Evolutionary conservation across 2,329 filamentous ascomycete species (phyloP).

Genomic region (Aspergillus luchuensis): DNA sequence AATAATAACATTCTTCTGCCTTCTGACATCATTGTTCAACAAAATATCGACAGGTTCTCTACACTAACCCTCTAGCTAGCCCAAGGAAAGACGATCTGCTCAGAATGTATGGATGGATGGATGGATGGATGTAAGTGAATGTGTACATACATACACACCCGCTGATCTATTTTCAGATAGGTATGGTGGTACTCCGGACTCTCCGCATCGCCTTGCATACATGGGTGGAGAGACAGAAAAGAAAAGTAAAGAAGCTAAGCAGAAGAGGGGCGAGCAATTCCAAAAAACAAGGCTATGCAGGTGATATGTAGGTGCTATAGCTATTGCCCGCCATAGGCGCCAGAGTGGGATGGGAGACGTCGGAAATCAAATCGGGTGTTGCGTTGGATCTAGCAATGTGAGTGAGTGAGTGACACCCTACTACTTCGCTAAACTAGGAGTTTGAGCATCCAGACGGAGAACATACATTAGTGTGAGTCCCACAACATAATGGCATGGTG

Average conservation of each 20-base stretch:
- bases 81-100: neutral
- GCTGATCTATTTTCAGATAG: slow-evolving; percentile 1
- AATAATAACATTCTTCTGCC: neutral
- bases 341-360: slow-evolving; percentile 3
- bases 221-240: neutral
- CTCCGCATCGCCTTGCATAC: slow-evolving; percentile 6
- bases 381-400: neutral
- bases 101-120: neutral
- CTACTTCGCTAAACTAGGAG: neutral
- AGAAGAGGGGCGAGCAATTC: too few species aligned
- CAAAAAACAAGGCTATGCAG: neutral
- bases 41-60: neutral
- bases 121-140: neutral
- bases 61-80: too few species aligned
- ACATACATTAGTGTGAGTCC: neutral
- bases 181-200: slow-evolving; percentile 1
- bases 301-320: slow-evolving; percentile 1
- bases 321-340: slow-evolving; percentile 4
- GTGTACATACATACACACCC: neutral
- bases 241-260: too few species aligned
- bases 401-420: slow-evolving; percentile 4
- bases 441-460: neutral
- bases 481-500: neutral
- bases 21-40: neutral
- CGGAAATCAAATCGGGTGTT: slow-evolving; percentile 4